Evolutionary conservation across 23 red algal species (phyloP).

Genomic region (Chondrus crispus): DNA sequence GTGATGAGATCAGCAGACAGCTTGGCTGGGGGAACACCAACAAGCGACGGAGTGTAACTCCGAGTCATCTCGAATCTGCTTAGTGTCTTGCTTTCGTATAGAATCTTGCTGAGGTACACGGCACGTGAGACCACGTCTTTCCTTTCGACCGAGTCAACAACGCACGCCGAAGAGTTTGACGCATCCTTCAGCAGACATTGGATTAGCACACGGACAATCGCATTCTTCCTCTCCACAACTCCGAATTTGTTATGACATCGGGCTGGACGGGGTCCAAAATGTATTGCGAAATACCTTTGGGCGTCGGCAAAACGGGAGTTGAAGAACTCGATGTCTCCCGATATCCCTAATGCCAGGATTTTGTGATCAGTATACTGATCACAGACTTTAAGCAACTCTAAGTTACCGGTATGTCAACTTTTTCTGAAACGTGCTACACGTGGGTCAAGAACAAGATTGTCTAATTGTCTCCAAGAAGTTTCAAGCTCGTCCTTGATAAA

Average conservation of each 20-base stretch:
- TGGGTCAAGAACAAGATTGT: no score
- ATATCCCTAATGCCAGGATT: no score
- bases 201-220: background rate
- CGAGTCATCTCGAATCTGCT: conserved; percentile 34
- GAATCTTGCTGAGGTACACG: background rate
- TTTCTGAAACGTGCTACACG: no score
- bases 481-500: no score
- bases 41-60: background rate
- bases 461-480: no score
- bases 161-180: background rate
- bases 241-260: conserved; percentile 9
- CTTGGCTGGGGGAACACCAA: background rate
- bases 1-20: background rate
- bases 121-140: conserved; percentile 16
- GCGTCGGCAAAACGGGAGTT: background rate
- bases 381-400: no score
- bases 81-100: conserved; percentile 16
- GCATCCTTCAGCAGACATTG: conserved; percentile 18
- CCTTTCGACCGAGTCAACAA: background rate
- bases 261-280: background rate
- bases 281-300: background rate
- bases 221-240: background rate
- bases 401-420: no score
- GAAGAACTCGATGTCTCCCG: background rate
- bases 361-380: no score